Evolutionary conservation across 1,139 yeast species (phyloP).

Genomic region (Saccharomyces hybrid): DNA sequence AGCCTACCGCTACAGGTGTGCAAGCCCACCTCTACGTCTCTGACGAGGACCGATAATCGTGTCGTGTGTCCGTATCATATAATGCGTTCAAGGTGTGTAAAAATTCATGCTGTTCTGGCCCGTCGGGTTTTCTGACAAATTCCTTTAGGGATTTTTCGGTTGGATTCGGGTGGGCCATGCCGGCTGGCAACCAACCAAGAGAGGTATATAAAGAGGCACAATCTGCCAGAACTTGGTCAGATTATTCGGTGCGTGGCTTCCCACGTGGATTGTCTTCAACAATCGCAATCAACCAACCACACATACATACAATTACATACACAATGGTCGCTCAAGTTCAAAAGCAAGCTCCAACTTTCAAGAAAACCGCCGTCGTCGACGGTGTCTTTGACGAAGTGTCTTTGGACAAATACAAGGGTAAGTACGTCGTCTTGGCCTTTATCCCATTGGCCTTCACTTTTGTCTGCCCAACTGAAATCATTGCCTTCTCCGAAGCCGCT

Average conservation of each 20-base stretch:
- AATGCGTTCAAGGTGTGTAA: not conserved
- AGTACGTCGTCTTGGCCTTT: conserved; percentile 94
- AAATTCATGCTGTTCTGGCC: not conserved
- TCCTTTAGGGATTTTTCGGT: conserved; percentile 1
- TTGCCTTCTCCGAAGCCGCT: conserved; percentile 94
- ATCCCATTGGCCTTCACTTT: conserved; percentile 98
- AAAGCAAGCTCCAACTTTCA: conserved; percentile 93
- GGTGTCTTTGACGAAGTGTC: conserved; percentile 92
- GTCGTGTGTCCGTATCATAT: not conserved
- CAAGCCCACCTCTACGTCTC: not conserved
- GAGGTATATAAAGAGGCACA: conserved; percentile 12
- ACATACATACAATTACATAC: not conserved
- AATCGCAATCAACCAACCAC: not conserved
- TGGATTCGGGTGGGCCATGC: not conserved
- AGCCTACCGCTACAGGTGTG: not conserved
- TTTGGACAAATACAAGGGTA: conserved; percentile 91
- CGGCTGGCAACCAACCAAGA: conserved; percentile 3
- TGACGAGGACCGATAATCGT: not conserved
- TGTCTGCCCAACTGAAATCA: conserved; percentile 97
- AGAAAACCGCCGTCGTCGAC: conserved; percentile 92
- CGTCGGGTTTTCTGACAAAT: conserved; percentile 1
- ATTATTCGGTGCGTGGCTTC: not conserved
- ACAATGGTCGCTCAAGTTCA: conserved; percentile 82
- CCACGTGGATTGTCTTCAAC: not conserved
- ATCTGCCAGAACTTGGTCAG: not conserved